phyloP scores from a whole-genome alignment of 305 asterid genomes.

The Euphrasia arctica region DNA sequence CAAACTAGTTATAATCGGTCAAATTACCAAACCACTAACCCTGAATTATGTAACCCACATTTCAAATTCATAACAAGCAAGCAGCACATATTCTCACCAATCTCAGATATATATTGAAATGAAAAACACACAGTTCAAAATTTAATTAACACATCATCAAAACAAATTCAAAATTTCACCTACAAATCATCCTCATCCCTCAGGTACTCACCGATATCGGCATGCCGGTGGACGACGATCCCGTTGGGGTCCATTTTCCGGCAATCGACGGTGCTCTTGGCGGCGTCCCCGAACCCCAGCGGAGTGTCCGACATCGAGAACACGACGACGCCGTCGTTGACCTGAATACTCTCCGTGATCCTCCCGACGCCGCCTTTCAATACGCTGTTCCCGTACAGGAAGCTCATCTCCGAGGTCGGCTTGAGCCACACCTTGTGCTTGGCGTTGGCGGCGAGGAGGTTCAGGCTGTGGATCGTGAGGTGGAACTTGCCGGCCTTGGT shows the following conservation, averaged over 20 bases:
- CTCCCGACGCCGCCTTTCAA: conserved; percentile 93
- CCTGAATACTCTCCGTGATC: conserved; percentile 78
- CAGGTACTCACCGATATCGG: conserved; percentile 91
- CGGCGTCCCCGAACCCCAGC: conserved; percentile 85
- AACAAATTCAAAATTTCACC: background rate
- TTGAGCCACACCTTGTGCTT: conserved; percentile 92
- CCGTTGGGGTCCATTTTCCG: conserved; percentile 93
- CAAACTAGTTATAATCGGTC: too few relatives aligned
- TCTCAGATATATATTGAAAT: too few relatives aligned
- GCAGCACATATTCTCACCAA: too few relatives aligned
- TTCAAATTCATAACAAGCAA: too few relatives aligned
- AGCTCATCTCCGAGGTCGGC: conserved; percentile 83
- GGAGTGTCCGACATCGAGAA: conserved; percentile 87
- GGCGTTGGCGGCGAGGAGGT: conserved; percentile 63
- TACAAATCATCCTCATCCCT: conserved; percentile 90
- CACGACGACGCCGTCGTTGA: conserved; percentile 83
- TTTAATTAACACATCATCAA: background rate
- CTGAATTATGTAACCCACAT: too few relatives aligned
- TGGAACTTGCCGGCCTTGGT: conserved; percentile 70
- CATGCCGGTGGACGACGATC: conserved; percentile 75
- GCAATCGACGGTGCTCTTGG: conserved; percentile 79
- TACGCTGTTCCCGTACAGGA: conserved; percentile 76
- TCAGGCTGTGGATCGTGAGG: conserved; percentile 62
- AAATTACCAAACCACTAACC: too few relatives aligned
- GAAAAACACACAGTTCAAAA: too few relatives aligned